These are phyloP conservation scores for Penicillium turbatum DNA, from an alignment of 495 filamentous ascomycete species.

Conservation along the genomic window DNA sequence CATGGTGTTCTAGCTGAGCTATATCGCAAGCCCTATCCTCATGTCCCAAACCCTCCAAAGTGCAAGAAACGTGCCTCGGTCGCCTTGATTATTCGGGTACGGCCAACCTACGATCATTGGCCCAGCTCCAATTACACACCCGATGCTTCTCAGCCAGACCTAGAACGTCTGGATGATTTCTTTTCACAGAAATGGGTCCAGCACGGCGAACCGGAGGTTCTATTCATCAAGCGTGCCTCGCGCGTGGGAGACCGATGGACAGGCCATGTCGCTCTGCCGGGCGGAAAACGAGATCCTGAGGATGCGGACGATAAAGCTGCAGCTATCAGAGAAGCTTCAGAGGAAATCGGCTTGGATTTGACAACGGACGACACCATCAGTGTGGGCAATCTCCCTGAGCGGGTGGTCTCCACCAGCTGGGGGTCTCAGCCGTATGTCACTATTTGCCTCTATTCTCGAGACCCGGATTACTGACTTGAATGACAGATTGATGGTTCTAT, in stretches of 20 bases:
- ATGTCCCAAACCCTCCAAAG: conserved; percentile 57
- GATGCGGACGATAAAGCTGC: conserved; percentile 62
- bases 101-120: conserved; percentile 56
- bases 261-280: conserved; percentile 70
- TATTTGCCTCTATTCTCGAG: not conserved
- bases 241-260: conserved; percentile 72
- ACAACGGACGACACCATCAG: conserved; percentile 49
- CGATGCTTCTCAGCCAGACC: conserved; percentile 30
- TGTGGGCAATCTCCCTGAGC: conserved; percentile 67
- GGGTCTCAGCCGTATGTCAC: conserved; percentile 57
- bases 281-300: conserved; percentile 65
- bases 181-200: conserved; percentile 68
- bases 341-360: conserved; percentile 70
- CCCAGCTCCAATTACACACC: conserved; percentile 31
- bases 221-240: conserved; percentile 74
- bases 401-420: conserved; percentile 69
- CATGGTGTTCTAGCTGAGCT: conserved; percentile 50
- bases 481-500: conserved; percentile 68
- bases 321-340: conserved; percentile 63
- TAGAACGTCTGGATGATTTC: conserved; percentile 52
- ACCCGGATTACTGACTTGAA: conserved; percentile 2
- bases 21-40: conserved; percentile 52
- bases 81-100: conserved; percentile 64
- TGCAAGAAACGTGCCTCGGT: conserved; percentile 69
- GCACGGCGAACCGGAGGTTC: conserved; percentile 67